phyloP scores from a whole-genome alignment of 352 stramenopile genomes.

The Phytopythium litorale region DNA sequence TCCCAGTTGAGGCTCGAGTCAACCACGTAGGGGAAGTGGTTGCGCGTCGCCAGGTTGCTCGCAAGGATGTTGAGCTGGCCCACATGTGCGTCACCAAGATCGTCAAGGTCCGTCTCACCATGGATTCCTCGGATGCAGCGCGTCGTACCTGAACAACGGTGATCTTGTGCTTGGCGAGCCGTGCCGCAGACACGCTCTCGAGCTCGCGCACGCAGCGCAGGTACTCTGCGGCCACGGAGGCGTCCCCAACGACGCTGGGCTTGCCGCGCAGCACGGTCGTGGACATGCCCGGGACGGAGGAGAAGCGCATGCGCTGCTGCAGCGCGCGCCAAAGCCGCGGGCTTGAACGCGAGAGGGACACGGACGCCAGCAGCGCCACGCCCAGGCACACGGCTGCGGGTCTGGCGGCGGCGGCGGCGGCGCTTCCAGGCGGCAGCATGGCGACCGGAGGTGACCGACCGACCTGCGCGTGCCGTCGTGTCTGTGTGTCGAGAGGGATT shows the following conservation, averaged over 20 bases:
- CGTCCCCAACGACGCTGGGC: conserved; percentile 5
- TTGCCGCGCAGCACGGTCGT: conserved; percentile 18
- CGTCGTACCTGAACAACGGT: conserved; percentile 62
- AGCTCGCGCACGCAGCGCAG: conserved; percentile 52
- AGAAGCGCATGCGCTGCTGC: conserved; percentile 23
- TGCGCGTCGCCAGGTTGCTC: conserved; percentile 79
- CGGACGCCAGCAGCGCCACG: conserved; percentile 62
- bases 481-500: not conserved
- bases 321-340: conserved; percentile 46
- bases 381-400: conserved; percentile 57
- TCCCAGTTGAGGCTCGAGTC: conserved; percentile 82
- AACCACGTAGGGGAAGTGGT: conserved; percentile 86
- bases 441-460: not conserved
- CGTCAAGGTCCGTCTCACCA: not conserved
- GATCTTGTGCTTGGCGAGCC: conserved; percentile 60
- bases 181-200: conserved; percentile 16
- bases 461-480: too few relatives aligned
- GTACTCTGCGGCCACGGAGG: conserved; percentile 15
- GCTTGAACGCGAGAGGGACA: conserved; percentile 53
- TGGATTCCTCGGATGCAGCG: not conserved
- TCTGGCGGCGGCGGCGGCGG: conserved; percentile 2
- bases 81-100: not conserved
- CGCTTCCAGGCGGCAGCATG: conserved; percentile 14
- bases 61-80: conserved; percentile 79
- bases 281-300: conserved; percentile 8